phyloP scores from a whole-genome alignment of 352 stramenopile genomes.

The Thalassiosira mediterranea region DNA sequence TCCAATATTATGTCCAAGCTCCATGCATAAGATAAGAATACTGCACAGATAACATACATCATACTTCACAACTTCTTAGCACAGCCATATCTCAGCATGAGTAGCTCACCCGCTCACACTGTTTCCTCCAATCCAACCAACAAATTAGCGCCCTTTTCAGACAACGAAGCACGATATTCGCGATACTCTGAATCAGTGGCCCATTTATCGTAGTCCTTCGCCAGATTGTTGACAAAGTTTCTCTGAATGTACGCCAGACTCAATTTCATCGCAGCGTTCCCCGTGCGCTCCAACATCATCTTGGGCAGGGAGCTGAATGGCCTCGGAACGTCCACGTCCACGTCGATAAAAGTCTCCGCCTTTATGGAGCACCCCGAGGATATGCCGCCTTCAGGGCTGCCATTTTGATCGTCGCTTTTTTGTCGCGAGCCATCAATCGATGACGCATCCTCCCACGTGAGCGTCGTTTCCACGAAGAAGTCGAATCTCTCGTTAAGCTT shows the following conservation, averaged over 20 bases:
- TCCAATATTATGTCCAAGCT: too few species aligned
- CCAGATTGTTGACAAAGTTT: constrained; percentile 53
- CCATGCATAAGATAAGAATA: too few species aligned
- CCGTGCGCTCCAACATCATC: constrained; percentile 31
- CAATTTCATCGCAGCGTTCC: constrained; percentile 49
- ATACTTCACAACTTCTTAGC: too few species aligned
- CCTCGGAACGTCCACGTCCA: constrained; percentile 47
- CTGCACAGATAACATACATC: too few species aligned
- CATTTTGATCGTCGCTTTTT: background rate
- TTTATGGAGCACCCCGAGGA: constrained; percentile 22
- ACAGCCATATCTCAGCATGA: too few species aligned
- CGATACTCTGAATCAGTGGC: constrained; percentile 45
- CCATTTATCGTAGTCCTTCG: constrained; percentile 52
- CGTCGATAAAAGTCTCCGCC: constrained; percentile 40
- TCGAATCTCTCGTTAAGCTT: constrained; percentile 55
- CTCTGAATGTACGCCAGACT: constrained; percentile 44
- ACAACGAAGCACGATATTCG: constrained; percentile 37
- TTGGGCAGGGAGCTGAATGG: constrained; percentile 52
- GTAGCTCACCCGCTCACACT: too few species aligned
- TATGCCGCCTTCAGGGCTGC: background rate
- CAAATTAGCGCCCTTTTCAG: background rate
- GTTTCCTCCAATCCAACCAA: too few species aligned
- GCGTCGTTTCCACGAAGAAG: constrained; percentile 34
- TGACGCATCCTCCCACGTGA: constrained; percentile 50
- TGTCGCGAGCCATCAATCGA: background rate